Evolutionary conservation across 75 land plant species (phyloP).

Genomic region (Pseudotsuga menziesii): DNA sequence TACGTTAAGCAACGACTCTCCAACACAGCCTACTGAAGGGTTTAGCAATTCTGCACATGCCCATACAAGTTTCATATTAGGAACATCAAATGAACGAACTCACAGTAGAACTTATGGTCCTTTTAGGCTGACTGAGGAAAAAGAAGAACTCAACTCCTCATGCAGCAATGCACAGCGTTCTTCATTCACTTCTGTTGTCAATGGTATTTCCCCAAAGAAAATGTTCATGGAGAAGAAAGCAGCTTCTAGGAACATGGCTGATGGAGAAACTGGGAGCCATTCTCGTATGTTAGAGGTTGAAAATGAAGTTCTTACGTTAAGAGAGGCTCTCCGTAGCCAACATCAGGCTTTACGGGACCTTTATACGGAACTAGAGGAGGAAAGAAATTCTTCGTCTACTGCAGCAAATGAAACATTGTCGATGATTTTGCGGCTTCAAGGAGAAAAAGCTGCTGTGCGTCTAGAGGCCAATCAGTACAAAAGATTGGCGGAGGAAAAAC

Average conservation of each 20-base stretch:
- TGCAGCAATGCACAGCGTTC: not conserved
- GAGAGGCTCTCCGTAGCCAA: constrained; percentile 51
- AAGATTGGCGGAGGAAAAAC: constrained; percentile 82
- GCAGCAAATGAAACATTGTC: constrained; percentile 85
- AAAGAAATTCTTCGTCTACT: constrained; percentile 77
- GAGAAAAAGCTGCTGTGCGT: constrained; percentile 68
- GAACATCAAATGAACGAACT: not conserved
- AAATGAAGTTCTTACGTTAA: constrained; percentile 26
- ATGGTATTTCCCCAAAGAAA: not conserved
- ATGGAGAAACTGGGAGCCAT: constrained; percentile 2
- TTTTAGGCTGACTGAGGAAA: not conserved
- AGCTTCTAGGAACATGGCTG: not conserved
- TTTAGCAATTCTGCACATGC: not conserved
- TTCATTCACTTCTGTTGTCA: not conserved
- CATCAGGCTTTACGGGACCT: constrained; percentile 46
- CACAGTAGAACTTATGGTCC: not conserved
- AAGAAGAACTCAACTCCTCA: not conserved
- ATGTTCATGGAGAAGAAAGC: constrained; percentile 3
- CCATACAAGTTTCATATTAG: not conserved
- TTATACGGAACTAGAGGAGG: constrained; percentile 69
- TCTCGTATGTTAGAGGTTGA: constrained; percentile 6
- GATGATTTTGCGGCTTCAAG: constrained; percentile 87
- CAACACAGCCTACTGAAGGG: not conserved
- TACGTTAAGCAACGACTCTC: not conserved
- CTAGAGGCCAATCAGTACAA: constrained; percentile 90